Evolutionary conservation across 169 alveolate species (phyloP).

Genomic region (Cryptosporidium sp.): DNA sequence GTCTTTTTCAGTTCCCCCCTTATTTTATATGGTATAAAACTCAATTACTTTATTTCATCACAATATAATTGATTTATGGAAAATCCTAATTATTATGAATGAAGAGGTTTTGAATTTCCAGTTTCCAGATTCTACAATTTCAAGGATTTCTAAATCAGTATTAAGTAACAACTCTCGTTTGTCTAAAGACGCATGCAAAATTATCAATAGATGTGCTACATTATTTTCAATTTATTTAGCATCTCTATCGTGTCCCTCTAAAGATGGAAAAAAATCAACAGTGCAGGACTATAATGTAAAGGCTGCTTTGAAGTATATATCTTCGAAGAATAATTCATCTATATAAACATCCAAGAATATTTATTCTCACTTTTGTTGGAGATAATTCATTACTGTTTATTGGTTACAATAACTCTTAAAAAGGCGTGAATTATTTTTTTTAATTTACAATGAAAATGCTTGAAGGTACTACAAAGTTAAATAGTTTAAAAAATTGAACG

Average conservation of each 20-base stretch:
- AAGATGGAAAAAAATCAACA: constrained; percentile 1
- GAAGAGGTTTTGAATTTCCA: neutral
- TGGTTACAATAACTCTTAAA: no score
- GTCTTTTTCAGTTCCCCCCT: constrained; percentile 1
- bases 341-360: neutral
- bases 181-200: constrained; percentile 30
- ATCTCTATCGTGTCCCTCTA: constrained; percentile 22
- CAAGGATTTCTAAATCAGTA: constrained; percentile 23
- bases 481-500: no score
- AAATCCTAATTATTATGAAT: neutral
- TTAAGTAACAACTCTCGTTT: constrained; percentile 9
- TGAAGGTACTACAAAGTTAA: neutral
- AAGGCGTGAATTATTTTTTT: no score
- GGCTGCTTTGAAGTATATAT: neutral
- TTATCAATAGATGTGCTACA: constrained; percentile 46
- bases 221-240: constrained; percentile 62
- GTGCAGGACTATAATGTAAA: constrained; percentile 27
- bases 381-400: neutral
- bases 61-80: neutral
- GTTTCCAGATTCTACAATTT: constrained; percentile 24
- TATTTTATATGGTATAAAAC: neutral
- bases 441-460: no score
- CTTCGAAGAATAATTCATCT: neutral
- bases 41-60: neutral
- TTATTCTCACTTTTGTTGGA: no score